phyloP scores from a whole-genome alignment of 1,284 basidiomycete species.

The Cystobasidium slooffiae region DNA sequence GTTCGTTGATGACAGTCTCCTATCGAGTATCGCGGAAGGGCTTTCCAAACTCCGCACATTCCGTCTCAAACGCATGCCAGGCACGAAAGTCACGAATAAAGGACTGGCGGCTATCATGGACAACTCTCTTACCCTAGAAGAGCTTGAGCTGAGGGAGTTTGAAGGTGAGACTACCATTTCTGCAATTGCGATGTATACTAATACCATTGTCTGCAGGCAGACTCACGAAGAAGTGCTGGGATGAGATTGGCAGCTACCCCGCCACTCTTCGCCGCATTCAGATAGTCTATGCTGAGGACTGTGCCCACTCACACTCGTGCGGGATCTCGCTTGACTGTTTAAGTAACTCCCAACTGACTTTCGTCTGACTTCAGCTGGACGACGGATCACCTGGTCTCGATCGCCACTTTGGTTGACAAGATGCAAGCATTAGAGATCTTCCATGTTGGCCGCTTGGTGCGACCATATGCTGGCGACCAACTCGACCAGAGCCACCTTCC shows the following conservation, averaged over 20 bases:
- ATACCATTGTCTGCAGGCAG: conserved; percentile 5
- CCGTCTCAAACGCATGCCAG: conserved; percentile 27
- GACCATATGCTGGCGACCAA: not conserved
- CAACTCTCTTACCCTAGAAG: not conserved
- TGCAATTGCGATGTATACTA: no score
- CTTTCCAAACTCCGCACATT: not conserved
- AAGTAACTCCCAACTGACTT: not conserved
- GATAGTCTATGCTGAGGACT: conserved; percentile 17
- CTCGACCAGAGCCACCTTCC: not conserved
- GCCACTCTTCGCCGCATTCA: conserved; percentile 1
- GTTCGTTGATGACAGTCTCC: conserved; percentile 32
- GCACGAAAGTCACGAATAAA: conserved; percentile 38
- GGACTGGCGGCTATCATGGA: conserved; percentile 35
- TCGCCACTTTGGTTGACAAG: not conserved
- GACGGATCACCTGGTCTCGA: conserved; percentile 25
- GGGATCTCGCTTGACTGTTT: not conserved
- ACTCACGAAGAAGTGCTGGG: conserved; percentile 39
- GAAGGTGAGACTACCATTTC: conserved; percentile 18
- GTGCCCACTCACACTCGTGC: conserved; percentile 15
- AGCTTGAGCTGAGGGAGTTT: conserved; percentile 32
- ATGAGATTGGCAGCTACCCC: conserved; percentile 7
- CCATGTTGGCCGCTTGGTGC: conserved; percentile 6
- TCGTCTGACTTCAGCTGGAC: conserved; percentile 16
- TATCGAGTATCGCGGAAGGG: conserved; percentile 7
- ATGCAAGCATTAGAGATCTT: not conserved